phyloP scores from a whole-genome alignment of 2,329 filamentous ascomycete species.

The Pseudocercospora ulei region DNA sequence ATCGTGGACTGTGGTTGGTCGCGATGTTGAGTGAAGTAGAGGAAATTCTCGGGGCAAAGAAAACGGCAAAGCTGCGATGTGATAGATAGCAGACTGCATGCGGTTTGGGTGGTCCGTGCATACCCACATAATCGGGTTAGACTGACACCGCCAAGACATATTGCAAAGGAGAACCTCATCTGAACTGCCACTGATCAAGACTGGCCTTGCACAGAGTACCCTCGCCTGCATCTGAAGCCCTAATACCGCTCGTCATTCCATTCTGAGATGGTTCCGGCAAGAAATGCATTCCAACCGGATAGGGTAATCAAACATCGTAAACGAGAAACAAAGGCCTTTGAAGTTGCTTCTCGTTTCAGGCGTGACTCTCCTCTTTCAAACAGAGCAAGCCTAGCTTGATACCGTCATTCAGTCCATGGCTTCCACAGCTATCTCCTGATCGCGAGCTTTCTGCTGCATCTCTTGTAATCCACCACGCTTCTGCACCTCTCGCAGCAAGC shows the following conservation, averaged over 20 bases:
- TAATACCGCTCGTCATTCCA: constrained; percentile 3
- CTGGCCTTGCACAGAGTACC: too few relatives aligned
- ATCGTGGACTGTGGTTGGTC: too few relatives aligned
- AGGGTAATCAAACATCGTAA: not conserved
- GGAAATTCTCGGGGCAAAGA: not conserved
- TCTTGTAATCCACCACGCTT: constrained; percentile 1
- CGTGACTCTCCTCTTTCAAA: not conserved
- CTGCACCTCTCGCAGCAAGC: constrained; percentile 1
- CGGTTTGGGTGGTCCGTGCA: not conserved
- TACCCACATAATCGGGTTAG: not conserved
- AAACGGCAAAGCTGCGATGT: not conserved
- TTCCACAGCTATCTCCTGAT: constrained; percentile 6
- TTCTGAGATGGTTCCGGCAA: not conserved
- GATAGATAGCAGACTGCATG: constrained; percentile 1
- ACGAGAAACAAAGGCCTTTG: not conserved
- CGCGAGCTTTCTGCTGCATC: constrained; percentile 8
- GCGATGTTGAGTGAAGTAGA: not conserved
- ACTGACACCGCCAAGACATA: not conserved
- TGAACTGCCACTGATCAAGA: too few relatives aligned
- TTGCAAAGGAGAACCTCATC: not conserved
- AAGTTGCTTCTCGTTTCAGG: not conserved
- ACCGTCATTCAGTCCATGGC: constrained; percentile 4
- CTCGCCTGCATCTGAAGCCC: too few relatives aligned
- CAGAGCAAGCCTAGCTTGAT: not conserved
- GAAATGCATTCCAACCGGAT: constrained; percentile 1